These are phyloP conservation scores for Suhomyces panamericanus DNA, from an alignment of 1,139 yeast genomes.

Conservation along the genomic window DNA sequence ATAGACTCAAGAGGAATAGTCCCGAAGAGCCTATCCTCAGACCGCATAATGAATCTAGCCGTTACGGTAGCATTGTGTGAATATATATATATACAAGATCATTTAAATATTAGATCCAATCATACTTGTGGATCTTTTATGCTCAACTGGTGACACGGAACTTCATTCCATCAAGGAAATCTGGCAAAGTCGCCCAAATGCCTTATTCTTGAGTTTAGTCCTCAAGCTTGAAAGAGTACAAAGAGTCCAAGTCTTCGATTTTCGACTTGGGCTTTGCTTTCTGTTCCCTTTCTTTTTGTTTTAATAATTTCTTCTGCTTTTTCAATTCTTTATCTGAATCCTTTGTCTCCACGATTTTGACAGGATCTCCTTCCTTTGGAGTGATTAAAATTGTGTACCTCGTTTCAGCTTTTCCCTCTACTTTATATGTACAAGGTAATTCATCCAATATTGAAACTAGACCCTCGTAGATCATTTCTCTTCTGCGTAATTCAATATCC, in stretches of 20 bases:
- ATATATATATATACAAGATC: slow-evolving; percentile 3
- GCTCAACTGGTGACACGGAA: background rate
- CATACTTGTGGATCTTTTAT: background rate
- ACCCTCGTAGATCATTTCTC: slow-evolving; percentile 31
- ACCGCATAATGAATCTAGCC: slow-evolving; percentile 17
- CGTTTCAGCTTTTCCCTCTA: slow-evolving; percentile 32
- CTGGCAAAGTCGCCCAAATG: background rate
- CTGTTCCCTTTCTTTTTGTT: slow-evolving; percentile 16
- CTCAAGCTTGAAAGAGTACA: slow-evolving; percentile 45
- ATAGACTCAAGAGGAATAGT: slow-evolving; percentile 14
- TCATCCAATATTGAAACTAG: slow-evolving; percentile 31
- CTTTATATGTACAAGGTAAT: slow-evolving; percentile 29
- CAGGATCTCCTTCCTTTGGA: slow-evolving; percentile 13
- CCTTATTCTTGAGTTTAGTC: slow-evolving; percentile 21
- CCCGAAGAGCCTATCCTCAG: slow-evolving; percentile 8
- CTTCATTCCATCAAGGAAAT: background rate
- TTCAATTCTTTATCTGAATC: slow-evolving; percentile 22
- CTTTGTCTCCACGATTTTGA: slow-evolving; percentile 9
- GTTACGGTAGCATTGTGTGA: slow-evolving; percentile 29
- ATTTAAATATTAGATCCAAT: background rate
- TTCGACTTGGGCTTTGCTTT: slow-evolving; percentile 13
- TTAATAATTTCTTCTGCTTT: slow-evolving; percentile 18
- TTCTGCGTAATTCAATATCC: slow-evolving; percentile 32
- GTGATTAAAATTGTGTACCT: slow-evolving; percentile 18
- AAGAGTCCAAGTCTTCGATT: slow-evolving; percentile 42